phyloP scores from a whole-genome alignment of 176 grass and related monocot species.

The Olyra latifolia region DNA sequence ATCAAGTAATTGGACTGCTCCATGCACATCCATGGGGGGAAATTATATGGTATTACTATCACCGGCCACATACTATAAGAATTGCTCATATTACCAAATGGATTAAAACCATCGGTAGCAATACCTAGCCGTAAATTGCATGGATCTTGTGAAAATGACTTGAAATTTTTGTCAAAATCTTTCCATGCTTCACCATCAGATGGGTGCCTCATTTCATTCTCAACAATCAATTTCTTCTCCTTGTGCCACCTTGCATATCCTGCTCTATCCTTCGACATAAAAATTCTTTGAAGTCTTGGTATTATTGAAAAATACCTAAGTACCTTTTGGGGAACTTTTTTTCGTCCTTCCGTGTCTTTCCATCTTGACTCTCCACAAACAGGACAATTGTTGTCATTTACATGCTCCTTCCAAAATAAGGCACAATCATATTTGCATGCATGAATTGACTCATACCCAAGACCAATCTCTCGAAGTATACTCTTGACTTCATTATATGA shows the following conservation, averaged over 20 bases:
- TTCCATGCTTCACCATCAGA: neutral
- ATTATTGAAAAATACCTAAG: neutral
- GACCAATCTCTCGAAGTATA: neutral
- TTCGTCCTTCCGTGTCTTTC: neutral
- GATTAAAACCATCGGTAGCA: neutral
- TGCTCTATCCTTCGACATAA: neutral
- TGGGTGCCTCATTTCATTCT: neutral
- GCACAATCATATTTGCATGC: neutral
- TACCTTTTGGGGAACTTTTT: neutral
- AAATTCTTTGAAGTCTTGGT: neutral
- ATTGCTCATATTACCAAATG: neutral
- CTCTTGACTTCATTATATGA: neutral
- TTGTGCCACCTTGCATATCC: neutral
- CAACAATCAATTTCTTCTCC: neutral
- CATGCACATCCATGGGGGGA: constrained; percentile 29
- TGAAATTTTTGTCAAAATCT: neutral
- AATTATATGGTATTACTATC: constrained; percentile 12
- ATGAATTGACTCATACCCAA: neutral
- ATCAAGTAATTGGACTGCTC: constrained; percentile 7
- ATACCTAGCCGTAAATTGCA: neutral
- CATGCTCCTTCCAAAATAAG: neutral
- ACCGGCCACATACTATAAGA: constrained; percentile 7
- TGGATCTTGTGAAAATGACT: neutral
- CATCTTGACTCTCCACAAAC: neutral
- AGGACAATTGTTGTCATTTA: neutral